phyloP scores from a whole-genome alignment of 352 stramenopile genomes.

The Globisporangium perplexum region DNA sequence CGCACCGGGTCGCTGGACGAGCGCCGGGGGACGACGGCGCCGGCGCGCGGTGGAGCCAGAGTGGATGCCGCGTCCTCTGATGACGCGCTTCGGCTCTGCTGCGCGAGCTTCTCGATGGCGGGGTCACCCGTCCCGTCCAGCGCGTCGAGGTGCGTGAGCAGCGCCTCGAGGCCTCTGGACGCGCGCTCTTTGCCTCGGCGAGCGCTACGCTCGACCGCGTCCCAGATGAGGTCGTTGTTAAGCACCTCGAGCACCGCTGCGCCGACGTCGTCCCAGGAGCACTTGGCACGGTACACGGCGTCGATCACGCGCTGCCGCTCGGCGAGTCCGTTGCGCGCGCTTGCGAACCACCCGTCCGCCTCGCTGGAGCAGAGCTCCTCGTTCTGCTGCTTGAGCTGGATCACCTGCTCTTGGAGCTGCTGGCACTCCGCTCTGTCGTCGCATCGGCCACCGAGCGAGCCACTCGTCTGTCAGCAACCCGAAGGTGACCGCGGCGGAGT shows the following conservation, averaged over 20 bases:
- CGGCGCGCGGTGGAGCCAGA: slow-evolving; percentile 5
- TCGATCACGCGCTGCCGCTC: slow-evolving; percentile 58
- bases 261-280: slow-evolving; percentile 49
- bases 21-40: slow-evolving; percentile 8
- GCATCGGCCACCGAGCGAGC: neutral
- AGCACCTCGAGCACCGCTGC: slow-evolving; percentile 47
- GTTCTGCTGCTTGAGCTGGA: slow-evolving; percentile 36
- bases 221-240: slow-evolving; percentile 62
- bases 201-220: slow-evolving; percentile 41
- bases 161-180: slow-evolving; percentile 38
- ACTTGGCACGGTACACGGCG: slow-evolving; percentile 41
- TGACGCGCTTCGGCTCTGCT: neutral
- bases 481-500: neutral
- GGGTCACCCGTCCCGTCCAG: slow-evolving; percentile 8
- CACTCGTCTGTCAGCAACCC: neutral
- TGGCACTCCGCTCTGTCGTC: slow-evolving; percentile 29
- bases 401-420: slow-evolving; percentile 42
- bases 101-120: neutral
- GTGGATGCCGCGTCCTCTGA: neutral
- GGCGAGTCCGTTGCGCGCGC: slow-evolving; percentile 24
- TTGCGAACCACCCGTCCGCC: slow-evolving; percentile 36
- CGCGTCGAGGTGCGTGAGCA: slow-evolving; percentile 31
- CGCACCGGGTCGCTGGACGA: slow-evolving; percentile 19
- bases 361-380: slow-evolving; percentile 21
- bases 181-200: slow-evolving; percentile 29